Conservation (phyloP, 2,329 filamentous ascomycete genomes). For the Pleomassaria siparia region DNA sequence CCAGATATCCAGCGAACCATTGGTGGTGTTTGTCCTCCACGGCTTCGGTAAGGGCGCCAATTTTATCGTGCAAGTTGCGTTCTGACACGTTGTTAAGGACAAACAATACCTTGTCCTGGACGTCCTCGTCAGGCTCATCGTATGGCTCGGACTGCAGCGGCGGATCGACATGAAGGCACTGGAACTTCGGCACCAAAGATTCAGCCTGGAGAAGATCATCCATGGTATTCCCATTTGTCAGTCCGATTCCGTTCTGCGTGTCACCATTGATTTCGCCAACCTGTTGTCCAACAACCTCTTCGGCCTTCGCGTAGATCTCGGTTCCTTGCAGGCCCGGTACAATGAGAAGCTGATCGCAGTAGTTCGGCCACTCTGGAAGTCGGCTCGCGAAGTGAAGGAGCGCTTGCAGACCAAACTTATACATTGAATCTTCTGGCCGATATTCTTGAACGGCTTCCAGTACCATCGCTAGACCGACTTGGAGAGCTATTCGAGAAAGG, state of each 20-base stretch:
- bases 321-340: conserved; percentile 82
- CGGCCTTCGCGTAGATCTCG: conserved; percentile 78
- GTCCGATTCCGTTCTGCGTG: conserved; percentile 49
- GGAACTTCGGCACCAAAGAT: conserved; percentile 69
- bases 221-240: conserved; percentile 68
- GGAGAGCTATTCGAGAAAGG: conserved; percentile 84
- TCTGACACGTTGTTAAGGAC: conserved; percentile 96
- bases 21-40: conserved; percentile 82
- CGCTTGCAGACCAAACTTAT: conserved; percentile 95
- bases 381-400: conserved; percentile 83
- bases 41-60: conserved; percentile 75
- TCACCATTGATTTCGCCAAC: conserved; percentile 59
- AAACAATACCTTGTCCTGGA: conserved; percentile 92
- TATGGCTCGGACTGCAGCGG: conserved; percentile 64
- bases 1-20: conserved; percentile 95
- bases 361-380: conserved; percentile 91
- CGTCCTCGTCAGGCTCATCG: conserved; percentile 80
- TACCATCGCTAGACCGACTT: conserved; percentile 96
- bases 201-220: conserved; percentile 65
- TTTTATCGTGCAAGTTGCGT: conserved; percentile 81
- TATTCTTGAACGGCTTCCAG: conserved; percentile 93
- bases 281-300: conserved; percentile 73
- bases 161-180: conserved; percentile 74
- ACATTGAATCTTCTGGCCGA: conserved; percentile 83
- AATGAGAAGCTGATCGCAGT: conserved; percentile 81